Evolutionary conservation across 1,284 basidiomycete genomes (phyloP).

Genomic region (Cystobasidium sp.): DNA sequence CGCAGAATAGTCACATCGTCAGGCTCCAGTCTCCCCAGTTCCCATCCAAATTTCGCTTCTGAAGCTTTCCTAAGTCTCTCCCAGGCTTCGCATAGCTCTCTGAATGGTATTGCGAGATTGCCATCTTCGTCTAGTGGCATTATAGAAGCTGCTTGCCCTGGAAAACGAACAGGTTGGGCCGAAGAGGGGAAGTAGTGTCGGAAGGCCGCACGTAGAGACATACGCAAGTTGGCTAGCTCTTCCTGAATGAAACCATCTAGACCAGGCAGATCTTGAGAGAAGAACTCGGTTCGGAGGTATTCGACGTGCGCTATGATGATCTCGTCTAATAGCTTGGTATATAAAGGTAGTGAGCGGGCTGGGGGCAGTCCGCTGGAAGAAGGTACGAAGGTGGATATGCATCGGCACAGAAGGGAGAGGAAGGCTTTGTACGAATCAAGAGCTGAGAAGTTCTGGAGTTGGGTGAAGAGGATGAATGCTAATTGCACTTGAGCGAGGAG

Average conservation of each 20-base stretch:
- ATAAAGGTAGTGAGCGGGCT: slow-evolving; percentile 13
- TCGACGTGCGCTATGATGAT: slow-evolving; percentile 54
- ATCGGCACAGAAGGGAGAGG: slow-evolving; percentile 55
- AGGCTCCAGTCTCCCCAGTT: slow-evolving; percentile 46
- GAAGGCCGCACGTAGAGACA: slow-evolving; percentile 26
- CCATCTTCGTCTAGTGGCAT: not conserved
- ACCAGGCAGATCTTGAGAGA: slow-evolving; percentile 58
- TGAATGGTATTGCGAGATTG: slow-evolving; percentile 30
- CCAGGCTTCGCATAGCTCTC: slow-evolving; percentile 46
- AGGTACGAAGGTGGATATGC: slow-evolving; percentile 46
- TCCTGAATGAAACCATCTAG: slow-evolving; percentile 57
- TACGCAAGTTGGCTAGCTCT: slow-evolving; percentile 55
- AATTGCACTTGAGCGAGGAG: slow-evolving; percentile 59
- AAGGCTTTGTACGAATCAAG: slow-evolving; percentile 58
- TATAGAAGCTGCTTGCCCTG: slow-evolving; percentile 16
- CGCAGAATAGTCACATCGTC: slow-evolving; percentile 27
- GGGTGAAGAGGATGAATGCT: slow-evolving; percentile 58
- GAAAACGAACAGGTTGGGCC: not conserved
- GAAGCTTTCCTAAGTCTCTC: slow-evolving; percentile 35
- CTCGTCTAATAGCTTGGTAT: slow-evolving; percentile 51
- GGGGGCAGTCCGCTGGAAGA: slow-evolving; percentile 30
- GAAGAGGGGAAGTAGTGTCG: slow-evolving; percentile 38
- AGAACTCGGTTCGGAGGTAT: slow-evolving; percentile 56
- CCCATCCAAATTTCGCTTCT: slow-evolving; percentile 51
- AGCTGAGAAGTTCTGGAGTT: slow-evolving; percentile 58